Evolutionary conservation across 768 basidiomycete species (phyloP).

Genomic region (Inosperma sp.): DNA sequence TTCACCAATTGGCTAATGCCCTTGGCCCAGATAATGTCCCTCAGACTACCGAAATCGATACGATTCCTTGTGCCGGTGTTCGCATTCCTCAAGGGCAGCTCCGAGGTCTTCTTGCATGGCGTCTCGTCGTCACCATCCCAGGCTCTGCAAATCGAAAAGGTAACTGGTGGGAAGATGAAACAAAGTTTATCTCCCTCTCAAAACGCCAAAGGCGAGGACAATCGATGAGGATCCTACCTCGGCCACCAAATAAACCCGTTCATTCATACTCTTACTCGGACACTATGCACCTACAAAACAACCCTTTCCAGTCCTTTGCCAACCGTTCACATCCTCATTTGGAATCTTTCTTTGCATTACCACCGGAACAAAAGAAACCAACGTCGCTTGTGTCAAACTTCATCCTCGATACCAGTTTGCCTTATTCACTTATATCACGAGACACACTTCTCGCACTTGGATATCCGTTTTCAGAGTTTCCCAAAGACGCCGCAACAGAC

Average conservation of each 20-base stretch:
- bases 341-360: neutral
- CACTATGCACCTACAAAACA: neutral
- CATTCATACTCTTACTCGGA: slow-evolving; percentile 7
- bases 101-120: slow-evolving; percentile 28
- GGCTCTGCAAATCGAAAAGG: slow-evolving; percentile 10
- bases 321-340: slow-evolving; percentile 11
- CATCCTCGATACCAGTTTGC: slow-evolving; percentile 29
- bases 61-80: slow-evolving; percentile 30
- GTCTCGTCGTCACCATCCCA: slow-evolving; percentile 25
- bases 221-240: slow-evolving; percentile 2
- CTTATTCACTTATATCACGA: slow-evolving; percentile 26
- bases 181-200: neutral
- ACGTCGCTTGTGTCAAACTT: slow-evolving; percentile 26
- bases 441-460: slow-evolving; percentile 28
- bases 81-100: slow-evolving; percentile 29
- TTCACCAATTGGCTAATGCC: slow-evolving; percentile 17
- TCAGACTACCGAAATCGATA: slow-evolving; percentile 27
- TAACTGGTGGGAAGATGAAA: slow-evolving; percentile 14
- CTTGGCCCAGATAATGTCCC: slow-evolving; percentile 27
- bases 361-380: neutral
- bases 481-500: slow-evolving; percentile 7
- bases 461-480: slow-evolving; percentile 14
- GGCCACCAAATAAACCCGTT: neutral
- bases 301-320: slow-evolving; percentile 8
- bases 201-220: neutral